A percentile compares a stretch with the other conserved stretches of the same genome.
These are phyloP conservation scores for Yamadazyma dushanensis DNA, from an alignment of 1,139 yeast species.

Conservation along the genomic window DNA sequence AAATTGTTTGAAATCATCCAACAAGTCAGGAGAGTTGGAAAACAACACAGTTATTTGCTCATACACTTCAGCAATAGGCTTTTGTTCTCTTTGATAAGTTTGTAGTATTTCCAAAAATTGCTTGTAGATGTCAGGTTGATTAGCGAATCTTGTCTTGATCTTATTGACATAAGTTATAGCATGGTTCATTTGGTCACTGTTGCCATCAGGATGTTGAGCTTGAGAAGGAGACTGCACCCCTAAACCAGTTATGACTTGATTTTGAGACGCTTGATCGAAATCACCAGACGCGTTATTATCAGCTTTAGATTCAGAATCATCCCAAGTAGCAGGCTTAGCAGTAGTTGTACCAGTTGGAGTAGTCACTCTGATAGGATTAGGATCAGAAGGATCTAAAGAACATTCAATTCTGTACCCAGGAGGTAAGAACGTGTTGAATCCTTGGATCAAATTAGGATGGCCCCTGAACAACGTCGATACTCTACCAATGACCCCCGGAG, in stretches of 20 bases:
- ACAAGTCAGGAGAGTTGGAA: constrained; percentile 89
- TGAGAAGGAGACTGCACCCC: constrained; percentile 8
- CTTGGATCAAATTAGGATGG: constrained; percentile 90
- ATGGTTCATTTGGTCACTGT: constrained; percentile 87
- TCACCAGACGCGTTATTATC: neutral
- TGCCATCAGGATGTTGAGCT: constrained; percentile 52
- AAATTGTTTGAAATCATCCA: constrained; percentile 93
- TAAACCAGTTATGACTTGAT: too few relatives aligned
- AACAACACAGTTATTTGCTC: constrained; percentile 88
- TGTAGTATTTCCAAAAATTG: constrained; percentile 92
- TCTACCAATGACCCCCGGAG: constrained; percentile 97
- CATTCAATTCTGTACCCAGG: constrained; percentile 96
- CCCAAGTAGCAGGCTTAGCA: constrained; percentile 49
- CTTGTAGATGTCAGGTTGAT: constrained; percentile 94
- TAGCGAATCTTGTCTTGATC: constrained; percentile 89
- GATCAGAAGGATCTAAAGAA: constrained; percentile 84
- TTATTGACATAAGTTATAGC: constrained; percentile 96
- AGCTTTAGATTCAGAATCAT: constrained; percentile 15
- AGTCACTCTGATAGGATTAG: constrained; percentile 89
- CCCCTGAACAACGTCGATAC: constrained; percentile 90
- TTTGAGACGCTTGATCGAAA: too few relatives aligned
- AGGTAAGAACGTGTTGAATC: constrained; percentile 95
- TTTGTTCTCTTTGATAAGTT: constrained; percentile 93
- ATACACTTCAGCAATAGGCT: constrained; percentile 92
- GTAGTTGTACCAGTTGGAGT: constrained; percentile 92